Conservation (phyloP, 2,329 filamentous ascomycete genomes). For the Bipolaris zeicola region DNA sequence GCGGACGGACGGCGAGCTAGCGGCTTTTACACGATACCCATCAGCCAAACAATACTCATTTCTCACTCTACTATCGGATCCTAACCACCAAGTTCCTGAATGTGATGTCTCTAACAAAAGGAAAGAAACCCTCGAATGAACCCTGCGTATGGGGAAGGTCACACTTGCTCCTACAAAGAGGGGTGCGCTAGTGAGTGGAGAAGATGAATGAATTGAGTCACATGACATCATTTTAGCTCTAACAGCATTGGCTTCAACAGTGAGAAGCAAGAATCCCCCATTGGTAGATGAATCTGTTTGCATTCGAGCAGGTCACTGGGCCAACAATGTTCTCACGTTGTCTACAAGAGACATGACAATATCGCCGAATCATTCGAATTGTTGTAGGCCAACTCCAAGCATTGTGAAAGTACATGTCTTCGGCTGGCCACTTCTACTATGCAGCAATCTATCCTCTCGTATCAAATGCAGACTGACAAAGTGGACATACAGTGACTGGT, state of each 20-base stretch:
- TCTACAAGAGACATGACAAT: too few species aligned
- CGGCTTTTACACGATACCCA: slow-evolving; percentile 6
- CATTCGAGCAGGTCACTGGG: too few species aligned
- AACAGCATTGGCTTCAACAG: too few species aligned
- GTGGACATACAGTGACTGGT: too few species aligned
- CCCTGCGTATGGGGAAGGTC: background rate
- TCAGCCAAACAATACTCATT: background rate
- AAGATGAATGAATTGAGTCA: too few species aligned
- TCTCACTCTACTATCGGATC: slow-evolving; percentile 13
- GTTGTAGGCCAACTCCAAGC: background rate
- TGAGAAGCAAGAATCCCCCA: too few species aligned
- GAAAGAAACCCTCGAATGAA: background rate
- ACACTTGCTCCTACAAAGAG: too few species aligned
- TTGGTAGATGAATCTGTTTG: too few species aligned
- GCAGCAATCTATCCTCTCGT: too few species aligned
- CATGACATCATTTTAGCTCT: too few species aligned
- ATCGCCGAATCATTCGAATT: background rate
- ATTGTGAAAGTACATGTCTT: background rate
- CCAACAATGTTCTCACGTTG: too few species aligned
- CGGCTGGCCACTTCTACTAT: background rate
- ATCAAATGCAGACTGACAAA: background rate
- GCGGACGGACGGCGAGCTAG: slow-evolving; percentile 2
- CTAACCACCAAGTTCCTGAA: slow-evolving; percentile 6
- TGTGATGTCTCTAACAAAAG: background rate
- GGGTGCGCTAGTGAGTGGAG: too few species aligned